A percentile compares a stretch with the other conserved stretches of the same genome.
Evolutionary conservation across 2,329 filamentous ascomycete genomes (phyloP).

Genomic region (Diaporthe destruens): DNA sequence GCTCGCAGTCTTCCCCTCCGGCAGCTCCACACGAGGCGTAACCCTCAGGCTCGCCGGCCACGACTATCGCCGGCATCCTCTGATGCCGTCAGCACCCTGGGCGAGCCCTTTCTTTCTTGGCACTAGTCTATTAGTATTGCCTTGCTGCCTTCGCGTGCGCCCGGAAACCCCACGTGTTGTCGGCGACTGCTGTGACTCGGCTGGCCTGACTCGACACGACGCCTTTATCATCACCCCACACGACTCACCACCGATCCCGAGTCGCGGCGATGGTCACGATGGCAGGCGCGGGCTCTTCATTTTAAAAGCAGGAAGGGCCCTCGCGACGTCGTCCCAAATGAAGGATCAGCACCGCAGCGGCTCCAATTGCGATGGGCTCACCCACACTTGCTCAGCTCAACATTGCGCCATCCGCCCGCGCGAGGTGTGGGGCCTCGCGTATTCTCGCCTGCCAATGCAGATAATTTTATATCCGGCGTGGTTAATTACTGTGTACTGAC

Average conservation of each 20-base stretch:
- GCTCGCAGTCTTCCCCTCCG: background rate
- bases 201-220: constrained; percentile 8
- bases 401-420: constrained; percentile 21
- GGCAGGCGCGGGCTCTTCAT: constrained; percentile 7
- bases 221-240: background rate
- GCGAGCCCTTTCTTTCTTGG: constrained; percentile 8
- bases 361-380: constrained; percentile 28
- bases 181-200: background rate
- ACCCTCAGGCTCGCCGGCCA: constrained; percentile 18
- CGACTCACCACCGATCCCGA: constrained; percentile 3
- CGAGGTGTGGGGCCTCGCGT: background rate
- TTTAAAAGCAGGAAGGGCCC: background rate
- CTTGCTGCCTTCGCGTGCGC: background rate
- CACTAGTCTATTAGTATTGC: background rate
- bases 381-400: constrained; percentile 26
- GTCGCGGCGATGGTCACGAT: background rate
- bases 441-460: background rate
- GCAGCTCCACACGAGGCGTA: constrained; percentile 8
- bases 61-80: background rate
- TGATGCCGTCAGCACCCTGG: background rate
- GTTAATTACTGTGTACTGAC: too few species aligned
- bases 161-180: constrained; percentile 18
- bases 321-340: constrained; percentile 27
- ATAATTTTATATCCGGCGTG: constrained; percentile 20
- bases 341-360: constrained; percentile 30